Conservation (phyloP, 1,139 yeast genomes). For the Suhomyces guaymorum region DNA sequence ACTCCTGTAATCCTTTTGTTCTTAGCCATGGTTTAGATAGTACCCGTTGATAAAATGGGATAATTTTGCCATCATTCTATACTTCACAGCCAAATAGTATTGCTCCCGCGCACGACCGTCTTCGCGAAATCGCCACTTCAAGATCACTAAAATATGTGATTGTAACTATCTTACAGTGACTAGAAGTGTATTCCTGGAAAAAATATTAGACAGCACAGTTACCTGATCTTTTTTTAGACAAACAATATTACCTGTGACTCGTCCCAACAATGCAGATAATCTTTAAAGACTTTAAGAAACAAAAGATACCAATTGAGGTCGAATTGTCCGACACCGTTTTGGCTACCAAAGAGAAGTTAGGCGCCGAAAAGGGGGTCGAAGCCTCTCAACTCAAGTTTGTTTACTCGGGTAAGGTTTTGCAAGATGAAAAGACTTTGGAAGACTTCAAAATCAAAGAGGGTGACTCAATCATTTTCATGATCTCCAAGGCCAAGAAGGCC, state of each 20-base stretch:
- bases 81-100: constrained; percentile 3
- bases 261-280: constrained; percentile 64
- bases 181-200: too few relatives aligned
- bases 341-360: constrained; percentile 73
- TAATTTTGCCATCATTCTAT: background rate
- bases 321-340: constrained; percentile 69
- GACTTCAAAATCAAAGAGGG: constrained; percentile 80
- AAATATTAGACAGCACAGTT: too few relatives aligned
- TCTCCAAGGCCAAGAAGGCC: constrained; percentile 53
- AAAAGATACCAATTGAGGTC: constrained; percentile 77
- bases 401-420: constrained; percentile 87
- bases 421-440: constrained; percentile 75
- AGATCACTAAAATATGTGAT: too few relatives aligned
- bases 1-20: constrained; percentile 44
- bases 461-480: constrained; percentile 91
- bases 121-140: constrained; percentile 2
- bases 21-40: constrained; percentile 28
- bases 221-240: too few relatives aligned
- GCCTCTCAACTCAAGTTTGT: constrained; percentile 81
- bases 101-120: background rate
- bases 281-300: constrained; percentile 91
- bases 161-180: too few relatives aligned
- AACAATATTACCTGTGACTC: too few relatives aligned
- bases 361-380: constrained; percentile 67
- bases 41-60: too few relatives aligned